phyloP scores from a whole-genome alignment of 768 basidiomycete genomes.

The Pleurotus djamor region DNA sequence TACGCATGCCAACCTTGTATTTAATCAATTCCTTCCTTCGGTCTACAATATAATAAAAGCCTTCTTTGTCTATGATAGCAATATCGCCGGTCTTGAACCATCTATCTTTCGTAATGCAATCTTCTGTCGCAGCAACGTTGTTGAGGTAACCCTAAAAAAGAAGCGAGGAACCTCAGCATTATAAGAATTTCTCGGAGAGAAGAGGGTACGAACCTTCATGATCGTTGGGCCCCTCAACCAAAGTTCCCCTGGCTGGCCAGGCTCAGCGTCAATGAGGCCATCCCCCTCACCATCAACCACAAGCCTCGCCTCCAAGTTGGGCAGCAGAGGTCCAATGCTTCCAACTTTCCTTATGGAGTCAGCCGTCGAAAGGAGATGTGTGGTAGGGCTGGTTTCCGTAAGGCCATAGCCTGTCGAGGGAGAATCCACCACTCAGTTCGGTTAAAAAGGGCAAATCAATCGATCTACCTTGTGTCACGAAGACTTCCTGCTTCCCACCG shows the following conservation, averaged over 20 bases:
- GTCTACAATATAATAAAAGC: slow-evolving; percentile 75
- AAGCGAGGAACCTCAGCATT: no score
- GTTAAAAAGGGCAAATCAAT: not conserved
- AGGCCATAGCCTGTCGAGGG: slow-evolving; percentile 61
- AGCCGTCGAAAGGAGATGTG: slow-evolving; percentile 48
- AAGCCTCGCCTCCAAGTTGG: slow-evolving; percentile 75
- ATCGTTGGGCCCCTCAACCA: slow-evolving; percentile 78
- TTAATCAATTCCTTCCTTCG: slow-evolving; percentile 75
- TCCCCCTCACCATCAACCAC: slow-evolving; percentile 61
- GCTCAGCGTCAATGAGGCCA: slow-evolving; percentile 41
- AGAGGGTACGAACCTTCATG: slow-evolving; percentile 58
- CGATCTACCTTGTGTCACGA: slow-evolving; percentile 46
- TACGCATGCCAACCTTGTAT: slow-evolving; percentile 49
- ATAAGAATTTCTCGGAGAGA: not conserved
- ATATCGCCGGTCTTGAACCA: slow-evolving; percentile 95
- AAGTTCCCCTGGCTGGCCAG: slow-evolving; percentile 71
- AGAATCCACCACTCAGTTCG: no score
- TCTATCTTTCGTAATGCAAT: slow-evolving; percentile 65
- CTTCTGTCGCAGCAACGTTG: slow-evolving; percentile 66
- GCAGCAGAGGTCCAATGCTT: slow-evolving; percentile 65
- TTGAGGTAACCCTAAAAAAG: slow-evolving; percentile 67
- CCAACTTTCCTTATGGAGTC: slow-evolving; percentile 52
- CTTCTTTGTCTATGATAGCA: slow-evolving; percentile 61
- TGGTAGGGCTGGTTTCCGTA: slow-evolving; percentile 80
- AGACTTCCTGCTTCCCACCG: slow-evolving; percentile 29